phyloP scores from a whole-genome alignment of 352 stramenopile species.

The Aphanomyces stellatus region DNA sequence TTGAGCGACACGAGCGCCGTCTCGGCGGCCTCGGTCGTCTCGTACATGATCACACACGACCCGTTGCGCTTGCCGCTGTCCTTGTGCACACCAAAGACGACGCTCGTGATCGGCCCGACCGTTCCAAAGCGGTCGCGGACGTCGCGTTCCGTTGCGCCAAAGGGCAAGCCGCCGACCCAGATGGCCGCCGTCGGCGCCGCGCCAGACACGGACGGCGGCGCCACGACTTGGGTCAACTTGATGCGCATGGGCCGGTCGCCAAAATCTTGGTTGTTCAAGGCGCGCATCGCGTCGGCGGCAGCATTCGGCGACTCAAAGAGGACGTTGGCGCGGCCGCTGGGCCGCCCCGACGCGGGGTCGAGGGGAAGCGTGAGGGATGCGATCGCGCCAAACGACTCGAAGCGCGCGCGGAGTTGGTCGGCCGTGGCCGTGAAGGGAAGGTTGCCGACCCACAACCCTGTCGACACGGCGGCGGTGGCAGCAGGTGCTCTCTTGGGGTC shows the following conservation, averaged over 20 bases:
- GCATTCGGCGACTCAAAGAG: not conserved
- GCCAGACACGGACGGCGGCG: too few relatives aligned
- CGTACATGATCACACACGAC: constrained; percentile 47
- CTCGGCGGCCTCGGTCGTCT: constrained; percentile 45
- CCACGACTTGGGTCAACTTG: too few relatives aligned
- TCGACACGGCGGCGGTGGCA: too few relatives aligned
- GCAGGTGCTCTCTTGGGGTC: not conserved
- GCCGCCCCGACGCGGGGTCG: too few relatives aligned
- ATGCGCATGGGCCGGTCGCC: too few relatives aligned
- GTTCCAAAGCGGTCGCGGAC: not conserved
- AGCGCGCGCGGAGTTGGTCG: not conserved
- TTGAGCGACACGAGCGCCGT: constrained; percentile 88
- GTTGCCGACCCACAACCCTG: too few relatives aligned
- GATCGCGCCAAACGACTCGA: not conserved
- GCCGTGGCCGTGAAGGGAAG: not conserved
- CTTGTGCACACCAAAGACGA: too few relatives aligned
- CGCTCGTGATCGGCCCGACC: too few relatives aligned
- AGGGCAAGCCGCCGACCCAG: not conserved
- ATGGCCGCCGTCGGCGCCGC: too few relatives aligned
- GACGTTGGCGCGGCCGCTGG: not conserved
- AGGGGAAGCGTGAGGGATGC: not conserved
- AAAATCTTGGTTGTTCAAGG: too few relatives aligned
- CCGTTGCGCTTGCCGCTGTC: not conserved
- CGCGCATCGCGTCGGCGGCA: not conserved
- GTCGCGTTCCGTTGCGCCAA: not conserved